These are phyloP conservation scores for Malbranchea cinnamomea DNA, from an alignment of 2,329 filamentous ascomycete species.

Conservation along the genomic window DNA sequence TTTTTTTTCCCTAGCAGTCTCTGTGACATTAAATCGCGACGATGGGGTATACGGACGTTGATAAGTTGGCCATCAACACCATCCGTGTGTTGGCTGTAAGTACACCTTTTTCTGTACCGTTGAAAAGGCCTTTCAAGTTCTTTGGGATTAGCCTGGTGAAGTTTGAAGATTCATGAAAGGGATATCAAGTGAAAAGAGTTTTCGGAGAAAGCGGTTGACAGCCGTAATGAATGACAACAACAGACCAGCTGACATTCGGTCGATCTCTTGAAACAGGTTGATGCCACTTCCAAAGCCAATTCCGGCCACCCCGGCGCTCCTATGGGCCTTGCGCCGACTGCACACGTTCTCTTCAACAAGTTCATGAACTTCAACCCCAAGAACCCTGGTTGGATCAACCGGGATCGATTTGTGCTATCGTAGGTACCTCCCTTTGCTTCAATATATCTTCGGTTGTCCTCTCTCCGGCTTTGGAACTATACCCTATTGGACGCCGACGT, in stretches of 20 bases:
- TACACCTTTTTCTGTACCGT: slow-evolving; percentile 22
- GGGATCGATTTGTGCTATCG: slow-evolving; percentile 98
- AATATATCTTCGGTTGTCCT: slow-evolving; percentile 1
- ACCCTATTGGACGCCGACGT: slow-evolving; percentile 9
- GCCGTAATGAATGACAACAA: neutral
- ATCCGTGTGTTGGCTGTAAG: slow-evolving; percentile 91
- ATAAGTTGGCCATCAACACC: slow-evolving; percentile 91
- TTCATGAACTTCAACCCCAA: slow-evolving; percentile 99
- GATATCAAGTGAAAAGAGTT: no score
- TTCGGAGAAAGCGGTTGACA: no score
- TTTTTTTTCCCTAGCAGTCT: no score
- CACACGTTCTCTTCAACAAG: slow-evolving; percentile 96
- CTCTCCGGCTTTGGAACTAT: slow-evolving; percentile 1
- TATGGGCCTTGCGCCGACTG: slow-evolving; percentile 89
- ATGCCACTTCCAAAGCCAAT: slow-evolving; percentile 93
- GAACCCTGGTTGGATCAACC: slow-evolving; percentile 94
- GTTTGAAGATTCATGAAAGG: no score
- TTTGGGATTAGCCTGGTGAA: no score
- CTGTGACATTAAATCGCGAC: no score
- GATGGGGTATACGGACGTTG: slow-evolving; percentile 81
- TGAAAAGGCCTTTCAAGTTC: no score
- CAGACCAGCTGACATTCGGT: slow-evolving; percentile 17
- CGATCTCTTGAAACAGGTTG: slow-evolving; percentile 53
- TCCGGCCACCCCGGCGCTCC: slow-evolving; percentile 97
- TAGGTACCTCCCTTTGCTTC: slow-evolving; percentile 39